Evolutionary conservation across 768 basidiomycete species (phyloP).

Genomic region (Sistotremastrum niveocremeum): DNA sequence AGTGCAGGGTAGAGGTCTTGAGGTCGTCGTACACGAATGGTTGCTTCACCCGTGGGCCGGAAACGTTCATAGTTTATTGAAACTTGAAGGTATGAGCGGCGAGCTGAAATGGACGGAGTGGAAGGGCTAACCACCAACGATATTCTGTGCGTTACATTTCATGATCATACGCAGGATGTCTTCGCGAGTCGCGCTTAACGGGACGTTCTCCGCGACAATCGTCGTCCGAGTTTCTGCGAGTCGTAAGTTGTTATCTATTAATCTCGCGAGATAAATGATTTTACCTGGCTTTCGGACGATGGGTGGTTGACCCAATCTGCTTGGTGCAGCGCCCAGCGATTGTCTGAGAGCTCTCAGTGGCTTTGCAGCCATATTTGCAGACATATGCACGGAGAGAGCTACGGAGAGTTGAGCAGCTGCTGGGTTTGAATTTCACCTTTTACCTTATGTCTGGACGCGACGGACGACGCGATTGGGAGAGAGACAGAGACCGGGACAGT

Average conservation of each 20-base stretch:
- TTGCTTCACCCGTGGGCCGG: slow-evolving; percentile 42
- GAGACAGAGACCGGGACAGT: slow-evolving; percentile 32
- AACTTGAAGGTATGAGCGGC: slow-evolving; percentile 23
- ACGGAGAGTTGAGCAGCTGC: too few relatives aligned
- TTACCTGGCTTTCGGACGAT: background rate
- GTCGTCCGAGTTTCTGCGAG: background rate
- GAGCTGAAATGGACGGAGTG: background rate
- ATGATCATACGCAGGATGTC: slow-evolving; percentile 33
- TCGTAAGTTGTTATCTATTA: too few relatives aligned
- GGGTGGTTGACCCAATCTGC: background rate
- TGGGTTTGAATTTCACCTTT: background rate
- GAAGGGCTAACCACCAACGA: slow-evolving; percentile 12
- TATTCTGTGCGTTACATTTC: slow-evolving; percentile 19
- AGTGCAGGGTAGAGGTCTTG: slow-evolving; percentile 30
- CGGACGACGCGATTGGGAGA: slow-evolving; percentile 29
- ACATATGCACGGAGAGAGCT: too few relatives aligned
- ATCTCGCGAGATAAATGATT: background rate
- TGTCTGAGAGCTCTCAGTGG: too few relatives aligned
- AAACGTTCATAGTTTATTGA: slow-evolving; percentile 48
- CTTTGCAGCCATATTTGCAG: too few relatives aligned
- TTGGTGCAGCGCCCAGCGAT: too few relatives aligned
- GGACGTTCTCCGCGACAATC: slow-evolving; percentile 28
- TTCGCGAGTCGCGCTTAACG: slow-evolving; percentile 35
- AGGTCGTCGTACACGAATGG: slow-evolving; percentile 38
- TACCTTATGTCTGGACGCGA: slow-evolving; percentile 43